Percentiles rank a stretch among this genome's conserved stretches.
Evolutionary conservation across 305 asterid species (phyloP).

Genomic region (Fraxinus baroniana): DNA sequence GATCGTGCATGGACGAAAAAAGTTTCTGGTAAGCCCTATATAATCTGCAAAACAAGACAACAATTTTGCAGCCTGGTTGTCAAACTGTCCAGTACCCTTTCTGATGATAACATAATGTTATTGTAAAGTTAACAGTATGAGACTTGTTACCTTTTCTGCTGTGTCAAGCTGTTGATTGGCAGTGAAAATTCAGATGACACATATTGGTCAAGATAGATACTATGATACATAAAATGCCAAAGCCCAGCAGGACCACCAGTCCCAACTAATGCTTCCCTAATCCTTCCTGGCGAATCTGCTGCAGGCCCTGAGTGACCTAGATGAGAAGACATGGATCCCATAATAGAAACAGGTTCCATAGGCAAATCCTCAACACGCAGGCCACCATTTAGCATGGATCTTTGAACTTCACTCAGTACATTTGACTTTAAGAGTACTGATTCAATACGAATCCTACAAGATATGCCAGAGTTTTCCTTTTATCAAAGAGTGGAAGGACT

Average conservation of each 20-base stretch:
- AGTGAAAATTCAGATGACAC: conserved; percentile 93
- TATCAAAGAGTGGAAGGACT: conserved; percentile 26
- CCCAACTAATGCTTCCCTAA: conserved; percentile 45
- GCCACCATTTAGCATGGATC: conserved; percentile 85
- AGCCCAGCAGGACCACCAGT: conserved; percentile 95
- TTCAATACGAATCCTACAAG: conserved; percentile 77
- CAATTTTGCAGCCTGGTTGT: not conserved
- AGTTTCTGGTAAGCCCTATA: conserved; percentile 84
- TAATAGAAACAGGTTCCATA: conserved; percentile 51
- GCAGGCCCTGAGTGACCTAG: conserved; percentile 54
- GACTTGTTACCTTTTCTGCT: conserved; percentile 71
- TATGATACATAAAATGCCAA: conserved; percentile 95
- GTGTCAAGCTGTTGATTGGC: conserved; percentile 67
- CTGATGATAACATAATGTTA: conserved; percentile 10
- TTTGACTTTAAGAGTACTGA: conserved; percentile 77
- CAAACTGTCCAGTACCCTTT: conserved; percentile 12
- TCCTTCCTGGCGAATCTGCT: conserved; percentile 48
- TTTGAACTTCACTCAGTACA: conserved; percentile 85
- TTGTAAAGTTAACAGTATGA: conserved; percentile 3
- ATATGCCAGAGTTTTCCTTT: conserved; percentile 24
- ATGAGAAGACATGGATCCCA: conserved; percentile 58
- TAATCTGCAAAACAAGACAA: conserved; percentile 52
- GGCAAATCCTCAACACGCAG: conserved; percentile 82
- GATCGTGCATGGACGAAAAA: conserved; percentile 83
- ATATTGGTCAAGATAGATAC: conserved; percentile 79